Evolutionary conservation across 1,139 yeast species (phyloP), one percentile per base, ranked within the genome.

Genomic region (Hemisphaericaspora xylanilytica): DNA sequence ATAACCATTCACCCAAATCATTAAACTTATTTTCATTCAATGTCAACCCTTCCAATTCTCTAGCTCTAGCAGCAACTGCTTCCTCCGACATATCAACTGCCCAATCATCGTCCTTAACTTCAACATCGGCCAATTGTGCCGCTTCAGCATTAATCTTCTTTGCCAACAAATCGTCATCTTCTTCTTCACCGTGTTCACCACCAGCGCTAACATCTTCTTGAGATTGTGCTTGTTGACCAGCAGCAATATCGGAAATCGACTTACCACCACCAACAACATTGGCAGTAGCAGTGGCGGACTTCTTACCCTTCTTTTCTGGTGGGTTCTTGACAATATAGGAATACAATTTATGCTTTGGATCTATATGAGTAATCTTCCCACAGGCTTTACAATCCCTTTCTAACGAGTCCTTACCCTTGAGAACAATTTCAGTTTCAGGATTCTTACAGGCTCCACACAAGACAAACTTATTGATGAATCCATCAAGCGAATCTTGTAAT

Each of bases 371-470:
- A 59, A 90, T 78, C 63, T 83, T 82, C 67, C 99, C 99, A 75
- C 99, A 92, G 22, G 99, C 99, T 66, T 92, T 92, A 75, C 99
- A 92, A 64, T 92, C 97, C 66, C 92, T 82, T 55, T 83, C 83
- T 59, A 94, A 71, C 49, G 72, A 73, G 37, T 84, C 94, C 53
- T 83, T 86, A 55, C 83, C 85, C 52, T 85, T 80, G 56, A 90
- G 75, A 53, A 83, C 75, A 57, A 90, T 83, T 58, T 88, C 97
- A 28, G 99, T 92, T 69, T 92, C 99, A 25, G 99, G 99, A 69
- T 92, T 92, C 73, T 86, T 86, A 75, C 99, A 92, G 45, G 88
- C 78, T 25, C 86, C 92, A 77, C 99, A 92, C 41, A 92, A 77
- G 45, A 92, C 97, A 60, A 89, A 94, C 67, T 84, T 89, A 68